Percentiles rank a stretch among this genome's conserved stretches.
phyloP scores from a whole-genome alignment of 371 early-diverging fungal species.

The Mucor racemosus region DNA sequence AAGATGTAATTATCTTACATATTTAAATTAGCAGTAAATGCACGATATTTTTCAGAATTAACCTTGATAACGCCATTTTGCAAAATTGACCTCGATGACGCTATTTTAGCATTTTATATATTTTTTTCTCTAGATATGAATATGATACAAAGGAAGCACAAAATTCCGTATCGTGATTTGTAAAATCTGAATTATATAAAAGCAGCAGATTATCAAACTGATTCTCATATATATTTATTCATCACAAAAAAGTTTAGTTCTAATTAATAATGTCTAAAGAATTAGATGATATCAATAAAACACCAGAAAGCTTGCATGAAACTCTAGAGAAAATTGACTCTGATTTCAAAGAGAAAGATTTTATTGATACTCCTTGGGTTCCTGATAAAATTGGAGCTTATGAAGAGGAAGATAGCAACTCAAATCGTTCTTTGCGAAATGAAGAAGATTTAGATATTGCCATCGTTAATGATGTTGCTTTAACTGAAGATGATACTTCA shows the following conservation, averaged over 20 bases:
- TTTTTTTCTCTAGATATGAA: too few species aligned
- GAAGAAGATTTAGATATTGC: slow-evolving; percentile 28
- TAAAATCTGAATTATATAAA: too few species aligned
- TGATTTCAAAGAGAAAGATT: slow-evolving; percentile 1
- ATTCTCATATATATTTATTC: too few species aligned
- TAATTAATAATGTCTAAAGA: too few species aligned
- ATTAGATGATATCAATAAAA: too few species aligned
- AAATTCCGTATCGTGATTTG: not conserved
- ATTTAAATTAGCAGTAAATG: not conserved
- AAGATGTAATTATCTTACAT: not conserved
- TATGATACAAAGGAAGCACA: not conserved
- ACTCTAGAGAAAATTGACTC: not conserved
- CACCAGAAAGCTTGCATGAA: not conserved
- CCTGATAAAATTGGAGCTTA: not conserved
- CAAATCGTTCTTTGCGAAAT: not conserved
- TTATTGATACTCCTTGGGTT: not conserved
- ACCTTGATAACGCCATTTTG: not conserved
- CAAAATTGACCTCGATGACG: too few species aligned
- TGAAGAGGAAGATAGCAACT: not conserved
- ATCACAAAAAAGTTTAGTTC: too few species aligned
- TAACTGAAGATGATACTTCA: slow-evolving; percentile 42
- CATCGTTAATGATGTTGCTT: slow-evolving; percentile 41
- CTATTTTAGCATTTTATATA: too few species aligned
- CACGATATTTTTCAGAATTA: not conserved
- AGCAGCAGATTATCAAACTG: too few species aligned